These are phyloP conservation scores for Juncus effusus DNA, from an alignment of 176 grass and related monocot species.

Conservation along the genomic window DNA sequence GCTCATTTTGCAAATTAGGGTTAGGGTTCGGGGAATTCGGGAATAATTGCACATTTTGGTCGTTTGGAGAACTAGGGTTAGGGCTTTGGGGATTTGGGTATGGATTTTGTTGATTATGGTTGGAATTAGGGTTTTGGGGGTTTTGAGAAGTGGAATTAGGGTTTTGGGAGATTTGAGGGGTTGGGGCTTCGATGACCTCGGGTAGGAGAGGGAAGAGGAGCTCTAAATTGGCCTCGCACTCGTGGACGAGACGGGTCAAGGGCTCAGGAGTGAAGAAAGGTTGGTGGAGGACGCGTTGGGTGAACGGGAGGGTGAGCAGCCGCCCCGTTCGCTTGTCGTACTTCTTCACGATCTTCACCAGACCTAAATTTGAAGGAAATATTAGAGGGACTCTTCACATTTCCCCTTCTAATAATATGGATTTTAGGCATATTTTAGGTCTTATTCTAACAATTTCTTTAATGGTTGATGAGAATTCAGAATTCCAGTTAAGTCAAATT, in stretches of 20 bases:
- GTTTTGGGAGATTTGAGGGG: conserved; percentile 13
- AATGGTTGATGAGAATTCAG: background rate
- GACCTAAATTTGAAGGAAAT: conserved; percentile 37
- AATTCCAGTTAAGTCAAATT: background rate
- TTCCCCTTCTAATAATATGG: background rate
- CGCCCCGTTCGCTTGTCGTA: conserved; percentile 93
- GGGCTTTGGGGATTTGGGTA: background rate
- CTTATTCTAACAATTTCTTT: background rate
- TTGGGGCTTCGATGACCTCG: conserved; percentile 67
- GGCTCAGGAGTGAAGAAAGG: conserved; percentile 96
- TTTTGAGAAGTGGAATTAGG: background rate
- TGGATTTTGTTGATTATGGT: conserved; percentile 31
- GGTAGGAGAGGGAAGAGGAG: conserved; percentile 84
- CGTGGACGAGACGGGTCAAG: conserved; percentile 72
- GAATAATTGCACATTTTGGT: too few relatives aligned
- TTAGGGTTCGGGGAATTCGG: background rate
- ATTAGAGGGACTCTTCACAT: too few relatives aligned
- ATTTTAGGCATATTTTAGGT: background rate
- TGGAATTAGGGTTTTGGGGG: background rate
- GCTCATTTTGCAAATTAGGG: conserved; percentile 31
- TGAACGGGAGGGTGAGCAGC: conserved; percentile 79
- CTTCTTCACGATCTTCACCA: conserved; percentile 94
- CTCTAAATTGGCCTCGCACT: conserved; percentile 86
- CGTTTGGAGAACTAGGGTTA: background rate
- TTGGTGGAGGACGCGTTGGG: conserved; percentile 74